These are phyloP conservation scores for Fragilaria radians DNA, from an alignment of 108 stramenopile species.

Conservation along the genomic window DNA sequence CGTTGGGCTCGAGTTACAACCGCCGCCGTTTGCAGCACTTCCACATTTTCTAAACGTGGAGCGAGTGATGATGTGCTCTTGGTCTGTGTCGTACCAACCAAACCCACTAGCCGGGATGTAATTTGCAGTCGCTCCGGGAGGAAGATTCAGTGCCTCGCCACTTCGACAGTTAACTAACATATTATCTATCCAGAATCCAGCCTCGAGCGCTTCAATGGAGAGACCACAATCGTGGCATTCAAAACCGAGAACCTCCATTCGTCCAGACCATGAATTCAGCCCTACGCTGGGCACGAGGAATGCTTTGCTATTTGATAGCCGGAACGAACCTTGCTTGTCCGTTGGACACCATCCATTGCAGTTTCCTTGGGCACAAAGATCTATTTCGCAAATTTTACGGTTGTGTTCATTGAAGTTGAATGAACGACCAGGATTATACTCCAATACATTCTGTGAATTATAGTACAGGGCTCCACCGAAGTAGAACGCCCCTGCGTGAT, in stretches of 20 bases:
- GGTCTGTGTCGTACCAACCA: constrained; percentile 34
- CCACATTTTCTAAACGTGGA: constrained; percentile 29
- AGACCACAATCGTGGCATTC: constrained; percentile 28
- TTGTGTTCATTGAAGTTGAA: constrained; percentile 8
- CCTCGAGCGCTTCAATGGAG: constrained; percentile 23
- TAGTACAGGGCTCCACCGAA: constrained; percentile 43
- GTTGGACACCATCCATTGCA: constrained; percentile 11
- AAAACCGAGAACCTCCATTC: constrained; percentile 28
- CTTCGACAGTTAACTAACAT: constrained; percentile 30
- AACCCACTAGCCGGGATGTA: constrained; percentile 20
- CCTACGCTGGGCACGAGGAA: constrained; percentile 17
- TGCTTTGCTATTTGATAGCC: constrained; percentile 21
- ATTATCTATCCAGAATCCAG: constrained; percentile 38
- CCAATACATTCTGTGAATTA: constrained; percentile 12
- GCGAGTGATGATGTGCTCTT: constrained; percentile 38
- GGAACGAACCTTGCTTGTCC: neutral
- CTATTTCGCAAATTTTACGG: constrained; percentile 12
- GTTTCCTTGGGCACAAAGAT: constrained; percentile 6
- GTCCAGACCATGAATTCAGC: constrained; percentile 25
- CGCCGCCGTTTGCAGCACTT: constrained; percentile 16
- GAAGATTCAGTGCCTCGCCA: constrained; percentile 13
- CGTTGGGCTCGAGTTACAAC: constrained; percentile 11
- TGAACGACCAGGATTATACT: constrained; percentile 27
- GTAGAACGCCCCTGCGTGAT: constrained; percentile 32
- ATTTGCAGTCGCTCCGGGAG: neutral